These are phyloP conservation scores for Curvularia verruculosa DNA, from an alignment of 2,329 filamentous ascomycete genomes.

Conservation along the genomic window DNA sequence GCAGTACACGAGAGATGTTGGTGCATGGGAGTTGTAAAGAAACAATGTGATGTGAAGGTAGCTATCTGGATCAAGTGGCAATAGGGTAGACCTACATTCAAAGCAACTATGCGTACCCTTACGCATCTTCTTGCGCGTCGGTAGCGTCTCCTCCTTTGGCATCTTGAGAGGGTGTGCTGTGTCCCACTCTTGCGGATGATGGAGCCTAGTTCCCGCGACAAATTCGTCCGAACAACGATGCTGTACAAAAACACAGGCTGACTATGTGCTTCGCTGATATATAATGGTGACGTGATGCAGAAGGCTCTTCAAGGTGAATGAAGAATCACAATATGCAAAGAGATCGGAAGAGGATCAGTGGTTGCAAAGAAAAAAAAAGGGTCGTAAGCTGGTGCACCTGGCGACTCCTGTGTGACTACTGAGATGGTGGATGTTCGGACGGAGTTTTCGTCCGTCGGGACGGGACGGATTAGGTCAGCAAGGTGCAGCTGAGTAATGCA, in stretches of 20 bases:
- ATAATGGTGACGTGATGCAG: constrained; percentile 5
- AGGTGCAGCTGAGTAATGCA: constrained; percentile 18
- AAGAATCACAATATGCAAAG: not conserved
- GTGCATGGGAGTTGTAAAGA: constrained; percentile 8
- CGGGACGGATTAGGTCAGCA: constrained; percentile 23
- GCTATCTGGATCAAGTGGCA: constrained; percentile 8
- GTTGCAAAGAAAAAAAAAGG: constrained; percentile 5
- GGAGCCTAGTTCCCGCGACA: constrained; percentile 16
- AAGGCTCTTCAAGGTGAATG: not conserved
- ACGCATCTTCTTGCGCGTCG: constrained; percentile 51
- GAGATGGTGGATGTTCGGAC: constrained; percentile 17
- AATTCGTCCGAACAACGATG: constrained; percentile 29
- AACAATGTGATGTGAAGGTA: constrained; percentile 6
- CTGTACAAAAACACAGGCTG: constrained; percentile 10
- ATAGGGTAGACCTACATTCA: constrained; percentile 48
- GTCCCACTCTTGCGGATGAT: constrained; percentile 11
- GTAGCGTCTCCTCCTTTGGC: constrained; percentile 46
- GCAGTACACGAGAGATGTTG: constrained; percentile 6
- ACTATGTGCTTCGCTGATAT: constrained; percentile 12
- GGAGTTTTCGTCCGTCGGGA: constrained; percentile 18
- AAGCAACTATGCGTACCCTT: constrained; percentile 54
- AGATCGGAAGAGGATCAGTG: constrained; percentile 1
- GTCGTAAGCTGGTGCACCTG: constrained; percentile 9
- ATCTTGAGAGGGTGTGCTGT: constrained; percentile 30
- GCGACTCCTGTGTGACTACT: constrained; percentile 9